These are phyloP conservation scores for Hanseniaspora occidentalis DNA, from an alignment of 805 yeast species.

Conservation along the genomic window DNA sequence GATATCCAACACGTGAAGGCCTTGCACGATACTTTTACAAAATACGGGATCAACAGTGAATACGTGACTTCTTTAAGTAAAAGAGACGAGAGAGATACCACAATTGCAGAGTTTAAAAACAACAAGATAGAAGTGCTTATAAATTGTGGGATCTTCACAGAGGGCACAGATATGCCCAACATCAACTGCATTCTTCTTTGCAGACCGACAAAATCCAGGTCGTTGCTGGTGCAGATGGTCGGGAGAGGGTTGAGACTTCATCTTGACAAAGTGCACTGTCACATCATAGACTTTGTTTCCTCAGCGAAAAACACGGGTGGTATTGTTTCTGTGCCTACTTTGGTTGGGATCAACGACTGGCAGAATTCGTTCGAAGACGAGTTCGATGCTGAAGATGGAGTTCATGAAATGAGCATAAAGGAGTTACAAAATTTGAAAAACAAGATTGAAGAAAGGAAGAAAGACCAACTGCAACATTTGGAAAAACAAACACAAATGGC, in stretches of 20 bases:
- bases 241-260: conserved; percentile 76
- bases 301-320: conserved; percentile 34
- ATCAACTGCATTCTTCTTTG: conserved; percentile 71
- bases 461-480: neutral
- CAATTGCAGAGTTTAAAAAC: conserved; percentile 43
- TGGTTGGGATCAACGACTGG: conserved; percentile 25
- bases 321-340: conserved; percentile 41
- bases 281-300: conserved; percentile 68
- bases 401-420: conserved; percentile 22
- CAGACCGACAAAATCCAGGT: conserved; percentile 68
- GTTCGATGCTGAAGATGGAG: conserved; percentile 8
- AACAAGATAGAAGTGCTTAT: conserved; percentile 62
- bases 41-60: conserved; percentile 54
- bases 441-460: conserved; percentile 8
- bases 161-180: conserved; percentile 89
- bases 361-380: neutral
- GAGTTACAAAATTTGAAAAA: conserved; percentile 21
- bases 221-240: conserved; percentile 71
- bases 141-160: conserved; percentile 85
- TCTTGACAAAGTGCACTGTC: conserved; percentile 51
- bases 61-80: conserved; percentile 59
- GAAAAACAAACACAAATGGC: neutral
- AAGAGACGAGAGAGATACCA: conserved; percentile 34
- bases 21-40: conserved; percentile 39
- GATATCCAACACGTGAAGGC: conserved; percentile 53